Conservation (phyloP, 176 grass and related monocot species). For the Ananas comosus region DNA sequence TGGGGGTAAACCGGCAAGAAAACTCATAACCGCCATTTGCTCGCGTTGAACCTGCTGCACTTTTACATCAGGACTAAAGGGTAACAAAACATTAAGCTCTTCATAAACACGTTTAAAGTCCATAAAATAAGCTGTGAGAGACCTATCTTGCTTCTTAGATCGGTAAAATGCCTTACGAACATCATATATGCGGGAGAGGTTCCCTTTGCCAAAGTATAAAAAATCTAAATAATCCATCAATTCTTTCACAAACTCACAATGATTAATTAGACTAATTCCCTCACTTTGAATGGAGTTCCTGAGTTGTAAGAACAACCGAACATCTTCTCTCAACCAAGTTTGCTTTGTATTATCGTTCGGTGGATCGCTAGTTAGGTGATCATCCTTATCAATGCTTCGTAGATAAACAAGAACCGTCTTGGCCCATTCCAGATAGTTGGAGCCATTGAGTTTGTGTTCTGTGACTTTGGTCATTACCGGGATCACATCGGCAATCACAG, state of each 20-base stretch:
- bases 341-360: background rate
- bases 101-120: background rate
- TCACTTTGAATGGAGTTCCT: background rate
- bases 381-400: background rate
- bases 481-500: background rate
- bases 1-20: background rate
- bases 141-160: background rate
- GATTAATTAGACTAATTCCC: slow-evolving; percentile 8
- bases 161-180: background rate
- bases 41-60: background rate
- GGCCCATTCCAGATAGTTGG: slow-evolving; percentile 4
- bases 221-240: background rate
- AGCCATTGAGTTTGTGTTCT: background rate
- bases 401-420: background rate
- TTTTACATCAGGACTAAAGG: background rate
- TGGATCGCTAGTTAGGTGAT: background rate
- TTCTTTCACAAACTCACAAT: slow-evolving; percentile 4
- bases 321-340: background rate
- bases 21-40: background rate
- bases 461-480: background rate
- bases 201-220: slow-evolving; percentile 1
- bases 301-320: background rate
- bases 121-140: background rate
- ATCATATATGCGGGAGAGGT: background rate
- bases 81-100: background rate